Evolutionary conservation across 306 rosid genomes (phyloP), one percentile per base, ranked within the genome.

Genomic region (Sphenostylis stenocarpa): DNA sequence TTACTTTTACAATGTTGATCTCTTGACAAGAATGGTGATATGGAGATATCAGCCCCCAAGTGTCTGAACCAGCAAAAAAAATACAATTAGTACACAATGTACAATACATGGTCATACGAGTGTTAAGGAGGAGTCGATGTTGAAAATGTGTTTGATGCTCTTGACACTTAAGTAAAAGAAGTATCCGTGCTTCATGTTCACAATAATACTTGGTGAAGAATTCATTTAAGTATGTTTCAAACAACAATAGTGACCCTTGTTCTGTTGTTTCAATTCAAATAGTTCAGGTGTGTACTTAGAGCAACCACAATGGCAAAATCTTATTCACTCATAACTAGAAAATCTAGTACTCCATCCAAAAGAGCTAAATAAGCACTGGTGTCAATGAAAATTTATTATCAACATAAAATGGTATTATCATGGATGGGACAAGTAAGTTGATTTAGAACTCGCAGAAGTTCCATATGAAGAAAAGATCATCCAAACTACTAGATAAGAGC

Each of bases 181-280:
- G 57, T 51, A 7, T 17, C 31, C 7, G 6, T 20, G n/a, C 31
- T n/a, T n/a, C n/a, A n/a, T n/a, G n/a, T n/a, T n/a, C n/a, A n/a
- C n/a, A n/a, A n/a, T n/a, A n/a, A n/a, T n/a, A n/a, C 15, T 17
- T 21, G 38, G 49, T 28, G 55, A 77, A 81, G 67, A 29, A 49
- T 31, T 20, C 79, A 62, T 33, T 6, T 34, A 44, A 60, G 34
- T 10, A 61, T 20, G 52, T 61, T 58, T 61, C 45, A 61, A 61
- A 45, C 1, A 17, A 44, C 23, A 62, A 61, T 8, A 61, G 36
- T 1, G 38, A 0, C 23, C 39, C 16, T 63, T 5, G n/a, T 21
- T 62, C 29, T 61, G 6, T 17, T 60, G 52, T 63, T 63, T 21
- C 39, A 76, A 49, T 63, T 21, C 39, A 76, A 49, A 51, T 64